Conservation (phyloP, 257 asterid species). For the Eucommia ulmoides region DNA sequence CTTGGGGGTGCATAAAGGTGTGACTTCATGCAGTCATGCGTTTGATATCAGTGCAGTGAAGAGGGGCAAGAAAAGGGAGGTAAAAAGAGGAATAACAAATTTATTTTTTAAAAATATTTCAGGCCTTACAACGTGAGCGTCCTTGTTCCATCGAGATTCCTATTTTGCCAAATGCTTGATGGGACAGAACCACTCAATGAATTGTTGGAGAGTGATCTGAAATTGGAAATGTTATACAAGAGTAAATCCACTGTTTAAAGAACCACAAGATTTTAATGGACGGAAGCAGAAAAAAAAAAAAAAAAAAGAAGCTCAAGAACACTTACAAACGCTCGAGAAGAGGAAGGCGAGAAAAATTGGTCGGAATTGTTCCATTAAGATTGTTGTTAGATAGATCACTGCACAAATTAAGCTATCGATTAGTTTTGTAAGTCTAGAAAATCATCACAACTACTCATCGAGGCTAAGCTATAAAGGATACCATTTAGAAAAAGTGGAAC, state of each 20-base stretch:
- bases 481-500: neutral
- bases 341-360: slow-evolving; percentile 71
- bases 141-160: slow-evolving; percentile 49
- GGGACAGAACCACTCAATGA: slow-evolving; percentile 72
- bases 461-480: neutral
- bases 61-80: too few species aligned
- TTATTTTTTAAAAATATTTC: too few species aligned
- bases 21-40: too few species aligned
- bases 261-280: neutral
- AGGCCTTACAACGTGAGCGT: slow-evolving; percentile 59
- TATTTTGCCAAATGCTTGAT: slow-evolving; percentile 66
- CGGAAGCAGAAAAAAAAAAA: neutral
- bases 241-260: neutral
- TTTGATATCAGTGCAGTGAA: too few species aligned
- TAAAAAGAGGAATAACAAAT: neutral
- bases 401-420: slow-evolving; percentile 6
- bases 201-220: slow-evolving; percentile 78
- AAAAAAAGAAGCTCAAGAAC: slow-evolving; percentile 5
- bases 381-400: slow-evolving; percentile 72
- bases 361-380: slow-evolving; percentile 70
- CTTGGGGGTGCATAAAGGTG: neutral
- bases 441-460: neutral
- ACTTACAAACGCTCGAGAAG: slow-evolving; percentile 75
- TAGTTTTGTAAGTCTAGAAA: neutral
- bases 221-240: slow-evolving; percentile 6